These are phyloP conservation scores for Eimeria falciformis DNA, from an alignment of 169 alveolate species.

Conservation along the genomic window DNA sequence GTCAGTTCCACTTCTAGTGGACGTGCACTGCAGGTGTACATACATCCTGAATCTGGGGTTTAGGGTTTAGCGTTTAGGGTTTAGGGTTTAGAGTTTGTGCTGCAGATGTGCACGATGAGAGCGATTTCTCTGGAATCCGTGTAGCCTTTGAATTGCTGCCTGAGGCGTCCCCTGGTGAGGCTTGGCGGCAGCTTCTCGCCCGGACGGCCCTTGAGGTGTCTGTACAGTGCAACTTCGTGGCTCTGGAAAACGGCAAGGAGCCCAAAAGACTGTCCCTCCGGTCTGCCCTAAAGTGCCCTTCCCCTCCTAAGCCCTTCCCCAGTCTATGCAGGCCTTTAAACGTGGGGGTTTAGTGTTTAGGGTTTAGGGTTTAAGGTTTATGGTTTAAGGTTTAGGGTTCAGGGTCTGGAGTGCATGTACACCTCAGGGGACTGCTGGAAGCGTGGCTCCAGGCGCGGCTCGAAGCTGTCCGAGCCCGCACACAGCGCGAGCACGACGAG, in stretches of 20 bases:
- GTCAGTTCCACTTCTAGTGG: too few relatives aligned
- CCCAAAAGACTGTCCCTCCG: slow-evolving; percentile 77
- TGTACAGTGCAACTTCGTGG: slow-evolving; percentile 80
- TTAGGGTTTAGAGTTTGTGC: background rate
- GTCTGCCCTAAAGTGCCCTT: slow-evolving; percentile 59
- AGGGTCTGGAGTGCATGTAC: slow-evolving; percentile 69
- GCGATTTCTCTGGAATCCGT: slow-evolving; percentile 81
- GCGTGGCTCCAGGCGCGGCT: slow-evolving; percentile 20
- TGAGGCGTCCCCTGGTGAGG: slow-evolving; percentile 67
- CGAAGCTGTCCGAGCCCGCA: slow-evolving; percentile 19
- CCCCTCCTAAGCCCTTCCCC: background rate
- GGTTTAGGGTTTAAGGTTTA: background rate
- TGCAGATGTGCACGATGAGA: slow-evolving; percentile 79
- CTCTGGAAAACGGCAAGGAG: slow-evolving; percentile 75
- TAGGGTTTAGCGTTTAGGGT: background rate
- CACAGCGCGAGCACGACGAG: background rate
- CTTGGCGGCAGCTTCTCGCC: slow-evolving; percentile 58
- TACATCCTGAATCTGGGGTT: background rate
- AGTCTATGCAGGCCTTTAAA: background rate
- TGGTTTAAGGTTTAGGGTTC: slow-evolving; percentile 51
- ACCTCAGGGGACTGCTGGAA: slow-evolving; percentile 58
- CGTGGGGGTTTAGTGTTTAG: slow-evolving; percentile 8
- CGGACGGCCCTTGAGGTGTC: slow-evolving; percentile 76
- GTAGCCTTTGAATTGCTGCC: slow-evolving; percentile 78
- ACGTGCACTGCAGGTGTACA: too few relatives aligned